A percentile compares a stretch with the other conserved stretches of the same genome.
These are phyloP conservation scores for Brassica napus DNA, from an alignment of 345 rosid species.

Conservation along the genomic window DNA sequence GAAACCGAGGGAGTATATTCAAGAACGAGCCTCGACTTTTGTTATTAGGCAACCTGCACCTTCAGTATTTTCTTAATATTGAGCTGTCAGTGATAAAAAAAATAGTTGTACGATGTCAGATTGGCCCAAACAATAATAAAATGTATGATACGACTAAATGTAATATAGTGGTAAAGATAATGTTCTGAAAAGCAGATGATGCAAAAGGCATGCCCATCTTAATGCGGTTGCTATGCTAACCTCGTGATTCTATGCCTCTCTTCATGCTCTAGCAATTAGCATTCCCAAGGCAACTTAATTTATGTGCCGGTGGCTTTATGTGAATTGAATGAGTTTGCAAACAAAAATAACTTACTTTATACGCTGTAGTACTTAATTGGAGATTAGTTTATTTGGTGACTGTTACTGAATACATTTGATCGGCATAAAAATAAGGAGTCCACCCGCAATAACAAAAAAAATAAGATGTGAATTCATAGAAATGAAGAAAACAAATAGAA, in stretches of 20 bases:
- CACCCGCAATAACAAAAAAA: not conserved
- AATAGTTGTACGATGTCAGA: constrained; percentile 33
- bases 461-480: not conserved
- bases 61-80: not conserved
- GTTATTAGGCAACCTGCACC: constrained; percentile 16
- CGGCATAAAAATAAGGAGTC: not conserved
- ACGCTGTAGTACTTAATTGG: not conserved
- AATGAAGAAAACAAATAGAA: not conserved
- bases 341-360: not conserved
- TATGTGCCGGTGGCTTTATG: constrained; percentile 14
- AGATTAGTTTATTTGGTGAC: not conserved
- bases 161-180: constrained; percentile 27
- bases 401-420: not conserved
- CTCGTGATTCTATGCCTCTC: constrained; percentile 38
- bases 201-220: constrained; percentile 38
- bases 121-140: constrained; percentile 23
- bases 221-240: constrained; percentile 30
- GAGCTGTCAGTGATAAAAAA: constrained; percentile 18
- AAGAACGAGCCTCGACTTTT: constrained; percentile 24
- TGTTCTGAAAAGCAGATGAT: constrained; percentile 33
- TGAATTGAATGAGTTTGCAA: not conserved
- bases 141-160: constrained; percentile 32
- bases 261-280: constrained; percentile 24
- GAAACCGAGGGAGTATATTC: not conserved
- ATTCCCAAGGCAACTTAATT: constrained; percentile 25